Base-by-base conservation (phyloP, 2,329 filamentous ascomycete genomes). In the Metarhizium robertsii region DNA sequence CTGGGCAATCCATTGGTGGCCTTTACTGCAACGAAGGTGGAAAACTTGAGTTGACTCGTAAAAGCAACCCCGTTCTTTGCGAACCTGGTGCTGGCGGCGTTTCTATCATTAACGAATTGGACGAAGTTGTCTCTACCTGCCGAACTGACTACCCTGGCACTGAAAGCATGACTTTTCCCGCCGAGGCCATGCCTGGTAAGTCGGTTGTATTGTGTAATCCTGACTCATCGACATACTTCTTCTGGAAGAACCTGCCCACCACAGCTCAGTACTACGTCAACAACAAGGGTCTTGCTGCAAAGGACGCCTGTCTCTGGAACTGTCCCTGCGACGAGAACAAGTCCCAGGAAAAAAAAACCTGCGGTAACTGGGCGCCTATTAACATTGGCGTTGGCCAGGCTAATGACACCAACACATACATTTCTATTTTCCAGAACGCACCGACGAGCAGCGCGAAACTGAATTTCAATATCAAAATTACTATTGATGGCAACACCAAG, bases 231-330 rank as follows among this genome's bases (percentile, higher is more conserved):
- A 78, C 75, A 52, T 95, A 92, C 78, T 97, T 91, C 77, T 73
- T 78, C 59, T 95, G 90, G 89, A 63, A 89, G 65, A 81, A 81
- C 64, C 80, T 80, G 70, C 64, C 75, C 52, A 97, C 94, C 53
- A 92, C 90, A 50, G 92, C 92, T 48, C 94, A 97, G 75, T 97
- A 96, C 81, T 99, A 99, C 70, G 81, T 97, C 73, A 97, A 97
- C 81, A 88, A 88, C 65, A 79, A 83, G 63, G 91, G 90, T 58
- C 76, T 87, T 53, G 64, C 73, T 18, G 74, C 84, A 57, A 69
- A 83, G 61, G 73, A 92, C 13, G 88, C 83, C 52, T 99, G 94
- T 75, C 73, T 80, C 57, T 97, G 94, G 94, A 69, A 69, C 61
- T 78, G 75, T 67, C n/a, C 64, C 25, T 63, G 61, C 18, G 71